These are phyloP conservation scores for Colletotrichum spaethianum DNA, from an alignment of 2,329 filamentous ascomycete species.

Conservation along the genomic window DNA sequence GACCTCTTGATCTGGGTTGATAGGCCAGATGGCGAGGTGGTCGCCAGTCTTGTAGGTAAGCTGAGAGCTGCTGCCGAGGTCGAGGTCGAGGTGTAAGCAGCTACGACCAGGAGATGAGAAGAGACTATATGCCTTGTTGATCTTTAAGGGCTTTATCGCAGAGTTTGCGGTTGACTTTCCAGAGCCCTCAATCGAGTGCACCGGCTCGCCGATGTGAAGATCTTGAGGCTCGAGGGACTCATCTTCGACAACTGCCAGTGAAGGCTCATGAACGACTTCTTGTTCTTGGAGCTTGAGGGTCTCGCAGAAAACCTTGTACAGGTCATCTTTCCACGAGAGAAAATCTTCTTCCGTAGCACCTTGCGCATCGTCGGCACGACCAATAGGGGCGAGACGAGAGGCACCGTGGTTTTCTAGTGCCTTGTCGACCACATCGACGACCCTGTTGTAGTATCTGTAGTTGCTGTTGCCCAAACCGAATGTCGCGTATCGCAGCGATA, in stretches of 20 bases:
- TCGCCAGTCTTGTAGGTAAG: slow-evolving; percentile 57
- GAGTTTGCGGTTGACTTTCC: slow-evolving; percentile 37
- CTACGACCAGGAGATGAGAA: slow-evolving; percentile 46
- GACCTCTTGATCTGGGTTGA: slow-evolving; percentile 54
- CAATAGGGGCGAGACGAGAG: slow-evolving; percentile 46
- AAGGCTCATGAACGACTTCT: slow-evolving; percentile 43
- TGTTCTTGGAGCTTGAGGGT: slow-evolving; percentile 45
- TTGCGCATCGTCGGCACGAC: slow-evolving; percentile 50
- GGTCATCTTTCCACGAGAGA: slow-evolving; percentile 52
- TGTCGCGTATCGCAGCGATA: slow-evolving; percentile 50
- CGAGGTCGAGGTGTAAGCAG: slow-evolving; percentile 51
- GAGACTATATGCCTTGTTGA: slow-evolving; percentile 44
- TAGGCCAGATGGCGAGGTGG: slow-evolving; percentile 56
- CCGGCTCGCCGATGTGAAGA: slow-evolving; percentile 45
- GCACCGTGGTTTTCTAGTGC: slow-evolving; percentile 47
- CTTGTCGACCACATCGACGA: slow-evolving; percentile 49
- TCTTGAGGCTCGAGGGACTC: slow-evolving; percentile 42
- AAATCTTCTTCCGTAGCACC: slow-evolving; percentile 55
- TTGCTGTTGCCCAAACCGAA: slow-evolving; percentile 57
- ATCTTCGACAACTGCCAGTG: slow-evolving; percentile 42
- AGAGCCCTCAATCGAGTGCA: slow-evolving; percentile 26
- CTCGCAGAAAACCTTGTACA: slow-evolving; percentile 43
- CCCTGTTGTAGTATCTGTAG: slow-evolving; percentile 56
- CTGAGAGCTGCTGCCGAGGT: slow-evolving; percentile 50
- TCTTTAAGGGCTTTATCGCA: slow-evolving; percentile 42